Base-by-base conservation (phyloP, 2,329 filamentous ascomycete genomes). In the Sporothrix brasiliensis region DNA sequence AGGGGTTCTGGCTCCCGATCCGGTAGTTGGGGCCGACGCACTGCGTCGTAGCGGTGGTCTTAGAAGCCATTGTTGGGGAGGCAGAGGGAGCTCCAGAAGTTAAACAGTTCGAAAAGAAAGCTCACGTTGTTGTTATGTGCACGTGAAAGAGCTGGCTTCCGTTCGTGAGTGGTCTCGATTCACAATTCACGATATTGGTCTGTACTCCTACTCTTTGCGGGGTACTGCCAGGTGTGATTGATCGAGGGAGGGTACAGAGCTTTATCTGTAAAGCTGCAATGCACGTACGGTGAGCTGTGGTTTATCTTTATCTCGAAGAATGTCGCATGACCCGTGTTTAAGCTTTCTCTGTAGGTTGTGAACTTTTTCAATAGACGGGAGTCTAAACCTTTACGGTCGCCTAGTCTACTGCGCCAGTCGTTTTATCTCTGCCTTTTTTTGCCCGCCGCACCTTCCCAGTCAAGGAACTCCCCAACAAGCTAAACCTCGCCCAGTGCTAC, bases 11-110 rank as follows among this genome's bases (percentile, higher is more conserved):
- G 74, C 87, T 88, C 73, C 90, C 87, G 34, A 90, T 84, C 70
- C 89, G 88, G 80, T 97, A 97, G 73, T 90, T 85, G 61, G 93
- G 93, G 0, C 94, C 94, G 72, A 97, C 88, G 74, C 87, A 88
- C 79, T 93, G 85, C 56, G 86, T 83, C 66, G 86, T 86, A 54
- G 79, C 79, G 49, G 77, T 76, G 34, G 74, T 73, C 56, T 74
- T 76, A 70, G 79, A 74, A 68, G 79, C 77, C 79, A 81, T 81
- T 80, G 77, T 14, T 75, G 72, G 69, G 70, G 50, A 63, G 24
- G 19, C 16, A 53, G 13, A 14, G 27, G 50, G n/a, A 16, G 47
- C 19, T 24, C 39, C n/a, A 30, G 6, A 53, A 24, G 56, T 44
- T 41, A 6, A 4, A 41, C 34, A 50, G 24, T 54, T 14, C 2